A percentile compares a stretch with the other conserved stretches of the same genome.
Evolutionary conservation across 148 eudicot genomes (phyloP).

Genomic region (Suaeda aralocaspica): DNA sequence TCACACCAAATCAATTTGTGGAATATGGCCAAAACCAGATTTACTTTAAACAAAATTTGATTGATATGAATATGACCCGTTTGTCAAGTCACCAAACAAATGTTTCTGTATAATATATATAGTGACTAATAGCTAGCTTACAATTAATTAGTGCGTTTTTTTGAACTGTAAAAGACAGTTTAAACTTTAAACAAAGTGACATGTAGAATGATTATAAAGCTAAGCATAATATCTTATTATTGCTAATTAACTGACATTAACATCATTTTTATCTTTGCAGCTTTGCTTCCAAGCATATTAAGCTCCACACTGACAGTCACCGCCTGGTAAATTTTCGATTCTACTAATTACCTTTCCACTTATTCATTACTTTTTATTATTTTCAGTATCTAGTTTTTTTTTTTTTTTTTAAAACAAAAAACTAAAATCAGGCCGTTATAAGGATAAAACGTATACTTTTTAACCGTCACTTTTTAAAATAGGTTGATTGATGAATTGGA

Average conservation of each 20-base stretch:
- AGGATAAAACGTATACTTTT: too few relatives aligned
- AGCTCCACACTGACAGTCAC: constrained; percentile 33
- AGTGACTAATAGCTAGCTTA: neutral
- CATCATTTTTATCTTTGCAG: constrained; percentile 18
- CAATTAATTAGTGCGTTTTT: neutral
- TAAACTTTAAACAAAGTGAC: too few relatives aligned
- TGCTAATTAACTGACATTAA: neutral
- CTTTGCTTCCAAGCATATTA: constrained; percentile 42
- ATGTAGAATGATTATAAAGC: too few relatives aligned
- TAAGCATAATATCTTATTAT: too few relatives aligned
- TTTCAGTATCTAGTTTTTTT: neutral
- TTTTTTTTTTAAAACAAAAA: neutral
- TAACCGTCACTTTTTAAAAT: too few relatives aligned
- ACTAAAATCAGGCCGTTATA: too few relatives aligned
- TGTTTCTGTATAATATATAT: too few relatives aligned
- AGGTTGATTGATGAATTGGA: too few relatives aligned
- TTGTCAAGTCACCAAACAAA: neutral
- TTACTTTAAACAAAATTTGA: neutral
- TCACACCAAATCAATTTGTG: neutral
- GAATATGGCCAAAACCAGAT: neutral
- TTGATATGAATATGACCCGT: neutral
- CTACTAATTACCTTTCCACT: neutral
- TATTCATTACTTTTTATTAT: neutral
- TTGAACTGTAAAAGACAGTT: too few relatives aligned
- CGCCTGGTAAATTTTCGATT: constrained; percentile 26